Conservation (phyloP, 371 early-diverging fungal genomes). For the Mortierella sp. region DNA sequence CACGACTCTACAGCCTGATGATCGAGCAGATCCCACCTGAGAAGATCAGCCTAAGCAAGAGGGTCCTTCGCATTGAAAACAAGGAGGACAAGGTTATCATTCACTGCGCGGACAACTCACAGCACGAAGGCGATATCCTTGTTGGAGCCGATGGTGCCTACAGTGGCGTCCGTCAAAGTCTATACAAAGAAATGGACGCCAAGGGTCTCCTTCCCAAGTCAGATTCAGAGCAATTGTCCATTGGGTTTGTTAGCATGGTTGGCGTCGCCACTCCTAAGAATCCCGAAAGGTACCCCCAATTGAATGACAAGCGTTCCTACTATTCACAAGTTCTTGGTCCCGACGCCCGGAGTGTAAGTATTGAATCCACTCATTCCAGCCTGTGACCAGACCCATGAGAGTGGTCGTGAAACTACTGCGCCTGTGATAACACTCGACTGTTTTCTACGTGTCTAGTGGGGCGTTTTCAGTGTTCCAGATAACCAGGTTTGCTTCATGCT, state of each 20-base stretch:
- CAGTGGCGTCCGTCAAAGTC: constrained; percentile 20
- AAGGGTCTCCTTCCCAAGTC: constrained; percentile 6
- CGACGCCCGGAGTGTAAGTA: not conserved
- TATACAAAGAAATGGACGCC: constrained; percentile 9
- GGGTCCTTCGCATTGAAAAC: constrained; percentile 1
- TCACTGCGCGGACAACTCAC: constrained; percentile 13
- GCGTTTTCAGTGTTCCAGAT: constrained; percentile 9
- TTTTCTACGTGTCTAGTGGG: constrained; percentile 7
- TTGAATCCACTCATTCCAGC: too few species aligned
- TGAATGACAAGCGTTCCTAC: constrained; percentile 7
- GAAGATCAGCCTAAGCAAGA: constrained; percentile 12
- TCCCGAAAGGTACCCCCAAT: constrained; percentile 15
- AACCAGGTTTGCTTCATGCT: constrained; percentile 18
- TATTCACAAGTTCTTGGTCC: constrained; percentile 9
- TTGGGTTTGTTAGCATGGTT: constrained; percentile 14
- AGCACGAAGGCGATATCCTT: constrained; percentile 17
- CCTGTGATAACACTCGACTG: too few species aligned
- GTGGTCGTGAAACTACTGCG: not conserved
- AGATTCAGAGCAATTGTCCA: constrained; percentile 11
- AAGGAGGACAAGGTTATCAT: constrained; percentile 9
- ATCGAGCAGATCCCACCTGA: constrained; percentile 5
- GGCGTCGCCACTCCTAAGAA: constrained; percentile 8
- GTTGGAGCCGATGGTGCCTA: constrained; percentile 10
- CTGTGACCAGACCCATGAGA: not conserved
- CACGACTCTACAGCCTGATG: constrained; percentile 5